Evolutionary conservation across 306 rosid genomes (phyloP).

Genomic region (Echinosophora koreensis): DNA sequence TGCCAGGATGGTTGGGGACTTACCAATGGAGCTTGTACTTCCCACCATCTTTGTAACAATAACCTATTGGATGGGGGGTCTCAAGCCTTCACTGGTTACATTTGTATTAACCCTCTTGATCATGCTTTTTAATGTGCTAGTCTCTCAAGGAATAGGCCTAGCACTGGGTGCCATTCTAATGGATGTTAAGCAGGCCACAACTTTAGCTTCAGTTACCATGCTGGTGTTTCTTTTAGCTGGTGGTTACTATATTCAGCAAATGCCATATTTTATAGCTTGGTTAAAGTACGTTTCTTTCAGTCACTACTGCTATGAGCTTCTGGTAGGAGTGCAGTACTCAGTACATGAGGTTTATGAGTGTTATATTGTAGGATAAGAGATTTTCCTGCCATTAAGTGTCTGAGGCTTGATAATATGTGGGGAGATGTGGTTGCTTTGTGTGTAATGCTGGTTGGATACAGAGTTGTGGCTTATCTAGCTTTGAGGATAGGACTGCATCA

Average conservation of each 20-base stretch:
- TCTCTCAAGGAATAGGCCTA: conserved; percentile 81
- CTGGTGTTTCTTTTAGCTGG: conserved; percentile 70
- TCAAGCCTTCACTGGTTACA: conserved; percentile 62
- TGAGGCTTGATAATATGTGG: conserved; percentile 68
- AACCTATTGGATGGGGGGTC: conserved; percentile 82
- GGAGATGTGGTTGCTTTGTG: conserved; percentile 76
- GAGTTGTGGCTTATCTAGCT: conserved; percentile 80
- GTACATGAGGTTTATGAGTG: conserved; percentile 70
- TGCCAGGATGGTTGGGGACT: conserved; percentile 68
- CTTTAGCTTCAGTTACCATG: conserved; percentile 74
- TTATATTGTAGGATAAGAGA: conserved; percentile 64
- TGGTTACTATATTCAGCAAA: conserved; percentile 77
- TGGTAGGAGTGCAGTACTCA: conserved; percentile 78
- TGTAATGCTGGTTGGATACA: conserved; percentile 78
- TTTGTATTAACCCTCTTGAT: conserved; percentile 65
- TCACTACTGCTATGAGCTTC: conserved; percentile 80
- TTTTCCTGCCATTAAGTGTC: conserved; percentile 67
- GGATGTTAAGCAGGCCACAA: conserved; percentile 75
- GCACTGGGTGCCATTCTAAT: conserved; percentile 84
- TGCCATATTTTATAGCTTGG: conserved; percentile 77
- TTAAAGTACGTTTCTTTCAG: conserved; percentile 76
- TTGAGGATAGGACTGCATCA: conserved; percentile 69
- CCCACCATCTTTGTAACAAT: conserved; percentile 69
- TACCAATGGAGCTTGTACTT: conserved; percentile 84
- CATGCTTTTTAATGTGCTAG: conserved; percentile 71